Evolutionary conservation across 306 rosid species (phyloP).

Genomic region (Sindora glabra): DNA sequence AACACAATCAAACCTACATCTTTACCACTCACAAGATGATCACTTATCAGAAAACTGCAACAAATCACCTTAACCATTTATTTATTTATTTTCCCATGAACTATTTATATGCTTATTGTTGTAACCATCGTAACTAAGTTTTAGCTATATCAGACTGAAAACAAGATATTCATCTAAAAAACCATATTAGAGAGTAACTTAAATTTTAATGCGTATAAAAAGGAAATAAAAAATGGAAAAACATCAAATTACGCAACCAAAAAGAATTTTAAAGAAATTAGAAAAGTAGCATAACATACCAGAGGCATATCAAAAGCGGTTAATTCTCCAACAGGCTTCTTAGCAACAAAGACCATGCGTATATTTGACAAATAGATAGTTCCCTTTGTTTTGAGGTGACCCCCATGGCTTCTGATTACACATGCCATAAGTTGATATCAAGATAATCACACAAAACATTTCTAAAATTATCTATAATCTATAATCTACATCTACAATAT

Average conservation of each 20-base stretch:
- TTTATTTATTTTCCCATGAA: too few species aligned
- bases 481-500: too few species aligned
- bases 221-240: background rate
- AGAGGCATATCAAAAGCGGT: slow-evolving; percentile 87
- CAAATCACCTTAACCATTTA: too few species aligned
- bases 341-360: slow-evolving; percentile 87
- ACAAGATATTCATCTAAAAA: background rate
- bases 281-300: slow-evolving; percentile 42
- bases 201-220: background rate
- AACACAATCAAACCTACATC: background rate
- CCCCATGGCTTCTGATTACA: slow-evolving; percentile 44
- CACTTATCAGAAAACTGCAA: too few species aligned
- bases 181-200: background rate
- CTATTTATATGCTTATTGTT: too few species aligned
- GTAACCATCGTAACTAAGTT: too few species aligned
- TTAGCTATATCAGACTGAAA: too few species aligned
- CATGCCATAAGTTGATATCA: background rate
- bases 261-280: background rate
- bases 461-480: background rate
- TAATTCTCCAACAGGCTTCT: slow-evolving; percentile 44
- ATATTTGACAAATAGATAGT: slow-evolving; percentile 75
- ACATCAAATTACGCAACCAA: background rate
- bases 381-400: slow-evolving; percentile 75
- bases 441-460: background rate
- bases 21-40: background rate